Percentiles rank a stretch among this genome's conserved stretches.
Conservation (phyloP, 2,329 filamentous ascomycete genomes). For the Anthostomella pinea region DNA sequence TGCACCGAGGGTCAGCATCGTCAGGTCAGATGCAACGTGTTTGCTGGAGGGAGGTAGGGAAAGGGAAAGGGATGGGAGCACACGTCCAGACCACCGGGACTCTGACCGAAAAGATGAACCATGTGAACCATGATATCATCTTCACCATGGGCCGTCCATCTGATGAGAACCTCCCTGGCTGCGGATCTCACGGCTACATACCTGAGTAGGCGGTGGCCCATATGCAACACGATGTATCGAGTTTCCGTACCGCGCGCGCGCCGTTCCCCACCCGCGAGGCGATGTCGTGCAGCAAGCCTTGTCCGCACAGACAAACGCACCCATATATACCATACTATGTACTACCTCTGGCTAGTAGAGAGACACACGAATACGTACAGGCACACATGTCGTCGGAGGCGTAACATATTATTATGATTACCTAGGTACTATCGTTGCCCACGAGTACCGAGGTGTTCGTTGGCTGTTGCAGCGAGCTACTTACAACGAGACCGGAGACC, state of each 20-base stretch:
- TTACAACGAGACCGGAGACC: no score
- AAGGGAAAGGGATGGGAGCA: conserved; percentile 17
- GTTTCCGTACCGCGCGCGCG: conserved; percentile 10
- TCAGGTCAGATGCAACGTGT: conserved; percentile 22
- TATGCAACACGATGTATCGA: conserved; percentile 11
- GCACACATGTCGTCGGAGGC: no score
- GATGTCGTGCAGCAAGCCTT: conserved; percentile 27
- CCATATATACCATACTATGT: conserved; percentile 3
- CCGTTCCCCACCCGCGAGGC: conserved; percentile 16
- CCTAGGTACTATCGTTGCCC: no score
- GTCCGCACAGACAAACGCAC: conserved; percentile 8
- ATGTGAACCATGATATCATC: conserved; percentile 25
- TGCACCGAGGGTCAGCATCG: conserved; percentile 18
- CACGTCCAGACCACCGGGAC: conserved; percentile 22
- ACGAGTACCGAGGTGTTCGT: no score
- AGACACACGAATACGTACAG: no score
- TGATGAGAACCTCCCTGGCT: conserved; percentile 9
- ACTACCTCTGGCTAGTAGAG: no score
- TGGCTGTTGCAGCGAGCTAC: no score
- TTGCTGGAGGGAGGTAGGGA: conserved; percentile 13
- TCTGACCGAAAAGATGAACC: no score
- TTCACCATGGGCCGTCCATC: no score
- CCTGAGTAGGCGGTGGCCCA: conserved; percentile 1
- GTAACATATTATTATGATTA: no score
- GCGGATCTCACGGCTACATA: conserved; percentile 16